Conservation (phyloP, 129 eudicot genomes). For the sunflower (Helianthus annuus) region DNA sequence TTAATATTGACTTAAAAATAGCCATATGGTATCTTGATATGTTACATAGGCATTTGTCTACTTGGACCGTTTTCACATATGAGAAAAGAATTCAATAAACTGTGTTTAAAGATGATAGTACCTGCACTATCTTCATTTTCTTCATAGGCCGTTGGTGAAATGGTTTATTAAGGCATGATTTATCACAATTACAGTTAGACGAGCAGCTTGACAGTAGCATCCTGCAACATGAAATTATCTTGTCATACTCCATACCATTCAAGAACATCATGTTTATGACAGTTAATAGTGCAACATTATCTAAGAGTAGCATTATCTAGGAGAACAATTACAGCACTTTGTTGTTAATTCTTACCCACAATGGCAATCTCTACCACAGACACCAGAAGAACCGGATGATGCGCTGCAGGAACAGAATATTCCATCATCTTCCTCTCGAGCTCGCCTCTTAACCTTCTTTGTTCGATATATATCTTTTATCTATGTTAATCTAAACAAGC, state of each 20-base stretch:
- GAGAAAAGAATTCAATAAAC: background rate
- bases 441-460: conserved; percentile 74
- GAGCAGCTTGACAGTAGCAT: conserved; percentile 94
- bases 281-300: conserved; percentile 4
- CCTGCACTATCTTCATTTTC: conserved; percentile 88
- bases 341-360: conserved; percentile 75
- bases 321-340: conserved; percentile 7
- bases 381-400: conserved; percentile 64
- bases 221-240: conserved; percentile 46
- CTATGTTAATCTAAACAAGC: conserved; percentile 43
- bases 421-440: conserved; percentile 89
- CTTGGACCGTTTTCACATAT: background rate
- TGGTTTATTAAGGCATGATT: conserved; percentile 82
- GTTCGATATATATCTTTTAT: conserved; percentile 73
- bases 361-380: conserved; percentile 92
- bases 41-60: background rate
- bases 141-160: conserved; percentile 76
- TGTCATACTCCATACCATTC: conserved; percentile 13
- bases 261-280: background rate
- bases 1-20: conserved; percentile 4
- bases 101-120: conserved; percentile 24
- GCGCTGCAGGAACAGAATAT: conserved; percentile 91
- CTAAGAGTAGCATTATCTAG: too few species aligned
- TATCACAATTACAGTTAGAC: conserved; percentile 82
- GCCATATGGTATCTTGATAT: background rate